A percentile compares a stretch with the other conserved stretches of the same genome.
phyloP scores from a whole-genome alignment of 192 early-diverging fungal genomes.

The Bifiguratus adelaidae region DNA sequence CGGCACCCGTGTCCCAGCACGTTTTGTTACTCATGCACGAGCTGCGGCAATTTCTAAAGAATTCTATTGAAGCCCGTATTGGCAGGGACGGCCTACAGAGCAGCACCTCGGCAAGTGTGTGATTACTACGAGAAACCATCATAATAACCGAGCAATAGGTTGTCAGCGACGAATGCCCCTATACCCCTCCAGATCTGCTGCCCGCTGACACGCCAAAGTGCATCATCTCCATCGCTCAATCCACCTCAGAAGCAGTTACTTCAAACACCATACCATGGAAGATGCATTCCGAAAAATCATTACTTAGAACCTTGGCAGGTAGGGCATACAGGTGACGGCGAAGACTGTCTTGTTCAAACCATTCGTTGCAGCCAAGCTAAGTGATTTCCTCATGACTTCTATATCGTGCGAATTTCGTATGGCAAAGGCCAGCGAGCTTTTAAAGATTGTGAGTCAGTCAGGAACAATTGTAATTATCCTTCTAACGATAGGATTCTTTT shows the following conservation, averaged over 20 bases:
- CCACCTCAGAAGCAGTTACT: neutral
- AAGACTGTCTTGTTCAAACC: neutral
- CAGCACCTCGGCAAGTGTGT: slow-evolving; percentile 3
- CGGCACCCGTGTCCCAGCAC: slow-evolving; percentile 19
- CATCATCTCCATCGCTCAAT: neutral
- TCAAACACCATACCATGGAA: neutral
- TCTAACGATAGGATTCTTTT: too few species aligned
- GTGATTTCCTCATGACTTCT: slow-evolving; percentile 13
- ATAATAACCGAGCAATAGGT: neutral
- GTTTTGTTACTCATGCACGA: slow-evolving; percentile 33
- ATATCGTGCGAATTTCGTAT: slow-evolving; percentile 14
- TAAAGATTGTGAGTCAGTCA: slow-evolving; percentile 29
- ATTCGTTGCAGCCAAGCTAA: slow-evolving; percentile 9
- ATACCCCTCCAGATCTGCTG: neutral
- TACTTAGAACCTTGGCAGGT: slow-evolving; percentile 7
- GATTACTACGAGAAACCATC: neutral
- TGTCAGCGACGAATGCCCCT: neutral
- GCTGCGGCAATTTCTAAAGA: slow-evolving; percentile 36
- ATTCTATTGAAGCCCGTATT: slow-evolving; percentile 23
- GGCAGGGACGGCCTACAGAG: slow-evolving; percentile 13
- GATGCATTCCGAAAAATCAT: slow-evolving; percentile 4
- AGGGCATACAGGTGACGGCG: neutral
- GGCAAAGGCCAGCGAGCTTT: slow-evolving; percentile 17
- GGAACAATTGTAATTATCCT: too few species aligned
- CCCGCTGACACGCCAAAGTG: neutral